A percentile compares a stretch with the other conserved stretches of the same genome.
phyloP scores from a whole-genome alignment of 805 yeast genomes.

The Kodamaea fukazawae region DNA sequence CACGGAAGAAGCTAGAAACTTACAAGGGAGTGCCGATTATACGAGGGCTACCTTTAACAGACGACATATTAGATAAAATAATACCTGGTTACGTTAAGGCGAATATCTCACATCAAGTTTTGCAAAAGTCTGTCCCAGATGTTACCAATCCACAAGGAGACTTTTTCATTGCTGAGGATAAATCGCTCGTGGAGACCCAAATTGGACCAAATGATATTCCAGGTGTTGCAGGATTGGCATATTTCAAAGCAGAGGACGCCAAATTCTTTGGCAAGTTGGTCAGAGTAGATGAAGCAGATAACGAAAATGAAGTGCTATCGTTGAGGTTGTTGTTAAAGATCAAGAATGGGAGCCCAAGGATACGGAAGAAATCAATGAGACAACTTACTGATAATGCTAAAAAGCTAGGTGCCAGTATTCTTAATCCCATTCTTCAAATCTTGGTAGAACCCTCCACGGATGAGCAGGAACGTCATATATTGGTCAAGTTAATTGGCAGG shows the following conservation, averaged over 20 bases:
- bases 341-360: conserved; percentile 72
- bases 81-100: conserved; percentile 54
- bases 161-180: conserved; percentile 47
- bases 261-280: conserved; percentile 63
- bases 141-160: conserved; percentile 23
- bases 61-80: conserved; percentile 45
- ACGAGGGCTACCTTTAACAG: conserved; percentile 38
- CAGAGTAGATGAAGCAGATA: conserved; percentile 36
- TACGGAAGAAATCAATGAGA: conserved; percentile 68
- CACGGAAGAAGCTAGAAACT: conserved; percentile 10
- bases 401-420: conserved; percentile 62
- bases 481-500: conserved; percentile 74
- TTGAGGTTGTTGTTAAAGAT: conserved; percentile 63
- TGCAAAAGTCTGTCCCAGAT: conserved; percentile 37
- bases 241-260: conserved; percentile 68
- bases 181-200: conserved; percentile 26
- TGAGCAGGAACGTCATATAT: conserved; percentile 78
- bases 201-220: conserved; percentile 54
- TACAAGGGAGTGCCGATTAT: conserved; percentile 24
- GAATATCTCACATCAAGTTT: conserved; percentile 43
- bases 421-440: conserved; percentile 72
- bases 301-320: conserved; percentile 56
- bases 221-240: conserved; percentile 62
- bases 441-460: conserved; percentile 68
- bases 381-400: conserved; percentile 61